Base-by-base conservation (phyloP, 495 filamentous ascomycete genomes). In the Hypoxylon lienhwacheense region DNA sequence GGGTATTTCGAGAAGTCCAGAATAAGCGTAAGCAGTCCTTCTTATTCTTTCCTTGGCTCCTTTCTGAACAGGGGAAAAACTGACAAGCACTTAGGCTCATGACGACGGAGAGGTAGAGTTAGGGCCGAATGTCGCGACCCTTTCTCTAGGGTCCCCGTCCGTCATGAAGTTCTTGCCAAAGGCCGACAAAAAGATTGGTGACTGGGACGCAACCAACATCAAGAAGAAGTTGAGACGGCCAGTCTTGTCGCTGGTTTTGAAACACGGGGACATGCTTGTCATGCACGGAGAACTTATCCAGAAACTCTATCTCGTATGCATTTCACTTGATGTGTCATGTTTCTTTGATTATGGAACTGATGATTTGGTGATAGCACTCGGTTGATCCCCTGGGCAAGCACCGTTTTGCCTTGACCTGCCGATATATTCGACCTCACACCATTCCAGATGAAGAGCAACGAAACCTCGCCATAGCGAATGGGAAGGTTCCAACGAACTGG, bases 21-120 rank as follows among this genome's bases (percentile, higher is more conserved):
- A 17, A 92, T 92, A 28, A 76, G 77, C 11, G 88, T 90, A 76
- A 64, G 85, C 70, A 3, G 12, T 7, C 45, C n/a, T 31, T 0
- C 22, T 11, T 37, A 6, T 5, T 19, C 17, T 43, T 47, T 29
- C 6, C n/a, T 21, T 50, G 1, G n/a, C n/a, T n/a, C n/a, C n/a
- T n/a, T n/a, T n/a, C n/a, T n/a, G n/a, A n/a, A n/a, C n/a, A n/a
- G n/a, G n/a, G n/a, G 11, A 3, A 43, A 37, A 34, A 14, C 66
- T 74, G 53, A 76, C 32, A 22, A n/a, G 35, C 54, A 20, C 17
- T 48, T 63, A 93, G 84, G 90, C 81, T 50, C 91, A 96, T 46
- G 90, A 95, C 60, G 91, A 96, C 51, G 91, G 91, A 0, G 91
- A 96, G 66, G 69, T 64, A 0, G 80, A 81, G 0, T 76, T 95